Evolutionary conservation across 768 basidiomycete species (phyloP).

Genomic region (Macrocybe gigantea): DNA sequence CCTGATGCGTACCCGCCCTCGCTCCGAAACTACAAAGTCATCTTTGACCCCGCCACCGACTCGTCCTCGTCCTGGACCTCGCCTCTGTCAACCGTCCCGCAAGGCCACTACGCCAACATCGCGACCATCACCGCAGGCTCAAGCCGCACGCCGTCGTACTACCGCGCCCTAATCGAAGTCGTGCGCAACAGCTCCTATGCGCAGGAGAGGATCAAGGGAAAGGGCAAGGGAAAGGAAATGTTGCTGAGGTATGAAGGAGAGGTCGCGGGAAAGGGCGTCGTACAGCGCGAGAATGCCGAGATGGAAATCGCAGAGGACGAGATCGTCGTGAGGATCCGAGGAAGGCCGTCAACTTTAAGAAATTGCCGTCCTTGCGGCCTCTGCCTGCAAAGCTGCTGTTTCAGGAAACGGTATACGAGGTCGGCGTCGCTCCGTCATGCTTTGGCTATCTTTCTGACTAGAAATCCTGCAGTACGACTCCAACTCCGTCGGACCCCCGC

Average conservation of each 20-base stretch:
- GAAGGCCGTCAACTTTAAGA: conserved; percentile 28
- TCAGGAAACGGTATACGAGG: conserved; percentile 49
- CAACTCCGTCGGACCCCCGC: conserved; percentile 66
- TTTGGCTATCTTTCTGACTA: conserved; percentile 1
- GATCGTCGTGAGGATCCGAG: conserved; percentile 49
- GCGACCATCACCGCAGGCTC: conserved; percentile 5
- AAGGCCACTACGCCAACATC: conserved; percentile 11
- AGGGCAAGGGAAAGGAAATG: conserved; percentile 58
- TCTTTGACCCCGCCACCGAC: conserved; percentile 59
- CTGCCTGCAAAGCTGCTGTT: conserved; percentile 28
- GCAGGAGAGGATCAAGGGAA: conserved; percentile 49
- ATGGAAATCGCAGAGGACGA: conserved; percentile 25
- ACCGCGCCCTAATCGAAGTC: conserved; percentile 33
- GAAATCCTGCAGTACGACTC: conserved; percentile 57
- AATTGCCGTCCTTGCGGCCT: conserved; percentile 6
- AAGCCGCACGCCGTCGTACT: conserved; percentile 17
- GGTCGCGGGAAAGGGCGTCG: conserved; percentile 31
- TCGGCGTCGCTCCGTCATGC: conserved; percentile 17
- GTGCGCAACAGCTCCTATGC: conserved; percentile 23
- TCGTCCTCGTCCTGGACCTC: conserved; percentile 25
- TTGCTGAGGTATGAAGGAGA: conserved; percentile 52
- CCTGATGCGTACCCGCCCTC: conserved; percentile 38
- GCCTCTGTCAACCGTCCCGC: conserved; percentile 3
- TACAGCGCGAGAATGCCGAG: conserved; percentile 10
- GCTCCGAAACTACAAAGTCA: conserved; percentile 39